Evolutionary conservation across 345 rosid species (phyloP).

Genomic region (Theobroma cacao): DNA sequence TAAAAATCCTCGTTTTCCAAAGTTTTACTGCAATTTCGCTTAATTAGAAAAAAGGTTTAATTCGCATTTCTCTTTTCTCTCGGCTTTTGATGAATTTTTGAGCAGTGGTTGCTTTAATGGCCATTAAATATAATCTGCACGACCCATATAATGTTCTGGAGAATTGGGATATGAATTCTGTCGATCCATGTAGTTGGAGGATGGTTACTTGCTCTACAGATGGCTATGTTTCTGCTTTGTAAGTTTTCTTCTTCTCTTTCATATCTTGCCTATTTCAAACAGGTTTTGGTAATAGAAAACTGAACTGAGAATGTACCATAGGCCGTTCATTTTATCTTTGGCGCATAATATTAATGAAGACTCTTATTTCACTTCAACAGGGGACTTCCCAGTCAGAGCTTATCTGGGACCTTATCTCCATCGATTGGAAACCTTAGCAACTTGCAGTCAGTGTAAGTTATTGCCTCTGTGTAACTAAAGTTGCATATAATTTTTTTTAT

Average conservation of each 20-base stretch:
- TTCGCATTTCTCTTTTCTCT: slow-evolving; percentile 5
- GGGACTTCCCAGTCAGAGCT: slow-evolving; percentile 91
- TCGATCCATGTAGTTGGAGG: slow-evolving; percentile 99
- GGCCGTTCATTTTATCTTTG: background rate
- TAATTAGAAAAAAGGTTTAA: background rate
- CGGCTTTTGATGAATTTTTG: slow-evolving; percentile 30
- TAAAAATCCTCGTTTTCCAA: background rate
- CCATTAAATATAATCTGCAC: slow-evolving; percentile 67
- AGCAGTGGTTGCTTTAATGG: slow-evolving; percentile 91
- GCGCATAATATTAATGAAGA: background rate
- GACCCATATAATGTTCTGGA: slow-evolving; percentile 94
- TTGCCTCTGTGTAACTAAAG: slow-evolving; percentile 9
- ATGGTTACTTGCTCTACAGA: slow-evolving; percentile 87
- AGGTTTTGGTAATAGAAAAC: background rate
- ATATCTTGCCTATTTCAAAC: background rate
- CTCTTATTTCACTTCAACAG: slow-evolving; percentile 36
- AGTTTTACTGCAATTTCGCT: background rate
- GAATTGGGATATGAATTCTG: slow-evolving; percentile 94
- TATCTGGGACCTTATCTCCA: slow-evolving; percentile 90
- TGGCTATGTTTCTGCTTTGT: slow-evolving; percentile 88
- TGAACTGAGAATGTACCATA: background rate
- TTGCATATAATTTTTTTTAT: background rate
- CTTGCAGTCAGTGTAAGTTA: slow-evolving; percentile 82
- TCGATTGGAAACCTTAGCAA: slow-evolving; percentile 78
- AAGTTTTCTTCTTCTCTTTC: slow-evolving; percentile 35